Percentiles rank a stretch among this genome's conserved stretches.
Conservation (phyloP, 768 basidiomycete species). For the Leucocoprinus leucothites region DNA sequence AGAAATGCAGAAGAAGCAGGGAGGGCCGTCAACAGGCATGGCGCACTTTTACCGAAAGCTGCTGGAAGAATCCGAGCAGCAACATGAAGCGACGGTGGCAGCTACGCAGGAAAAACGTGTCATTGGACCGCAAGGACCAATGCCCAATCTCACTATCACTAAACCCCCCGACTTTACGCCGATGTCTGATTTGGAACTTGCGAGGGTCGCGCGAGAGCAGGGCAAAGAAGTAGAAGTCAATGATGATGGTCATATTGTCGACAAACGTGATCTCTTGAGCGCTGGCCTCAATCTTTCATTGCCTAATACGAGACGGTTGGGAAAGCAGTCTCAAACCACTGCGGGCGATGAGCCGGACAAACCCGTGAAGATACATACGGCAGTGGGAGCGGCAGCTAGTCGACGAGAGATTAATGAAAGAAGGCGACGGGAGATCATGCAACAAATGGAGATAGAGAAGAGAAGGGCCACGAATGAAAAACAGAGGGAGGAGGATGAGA, state of each 20-base stretch:
- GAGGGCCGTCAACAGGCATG: conserved; percentile 65
- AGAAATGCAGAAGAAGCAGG: conserved; percentile 63
- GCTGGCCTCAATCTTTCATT: conserved; percentile 91
- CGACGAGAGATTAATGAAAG: conserved; percentile 82
- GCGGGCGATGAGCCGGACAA: conserved; percentile 23
- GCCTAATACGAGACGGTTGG: conserved; percentile 74
- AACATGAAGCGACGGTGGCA: conserved; percentile 85
- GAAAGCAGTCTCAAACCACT: conserved; percentile 34
- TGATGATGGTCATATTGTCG: conserved; percentile 96
- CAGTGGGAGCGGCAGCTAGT: conserved; percentile 80
- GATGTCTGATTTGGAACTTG: conserved; percentile 73
- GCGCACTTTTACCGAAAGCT: conserved; percentile 80
- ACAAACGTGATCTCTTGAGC: conserved; percentile 87
- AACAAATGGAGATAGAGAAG: conserved; percentile 76
- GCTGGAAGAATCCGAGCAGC: conserved; percentile 73
- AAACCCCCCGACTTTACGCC: conserved; percentile 65
- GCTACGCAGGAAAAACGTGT: conserved; percentile 57
- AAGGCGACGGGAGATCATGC: conserved; percentile 70
- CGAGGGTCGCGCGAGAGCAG: conserved; percentile 60
- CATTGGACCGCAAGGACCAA: conserved; percentile 61
- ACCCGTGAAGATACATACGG: conserved; percentile 53
- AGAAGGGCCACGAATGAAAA: conserved; percentile 54
- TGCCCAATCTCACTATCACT: conserved; percentile 69
- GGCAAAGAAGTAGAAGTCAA: conserved; percentile 91
- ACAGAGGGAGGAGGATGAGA: conserved; percentile 59